These are phyloP conservation scores for Dothidotthia symphoricarpi DNA, from an alignment of 2,329 filamentous ascomycete species.

Conservation along the genomic window DNA sequence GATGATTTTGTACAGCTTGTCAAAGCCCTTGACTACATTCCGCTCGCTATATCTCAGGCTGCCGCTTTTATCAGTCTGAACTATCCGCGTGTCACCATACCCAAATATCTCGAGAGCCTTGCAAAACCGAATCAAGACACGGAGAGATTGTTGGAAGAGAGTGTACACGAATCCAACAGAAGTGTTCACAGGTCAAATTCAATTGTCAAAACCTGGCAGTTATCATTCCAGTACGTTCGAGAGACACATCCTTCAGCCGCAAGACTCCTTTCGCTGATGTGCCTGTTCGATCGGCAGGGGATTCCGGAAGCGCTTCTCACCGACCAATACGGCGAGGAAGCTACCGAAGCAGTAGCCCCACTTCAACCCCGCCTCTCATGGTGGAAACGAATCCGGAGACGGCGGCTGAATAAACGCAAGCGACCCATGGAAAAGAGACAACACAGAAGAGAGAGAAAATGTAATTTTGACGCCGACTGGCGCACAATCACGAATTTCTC, in stretches of 20 bases:
- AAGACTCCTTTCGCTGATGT: slow-evolving; percentile 44
- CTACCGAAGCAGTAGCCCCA: background rate
- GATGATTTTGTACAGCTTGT: slow-evolving; percentile 4
- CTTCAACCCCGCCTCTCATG: too few species aligned
- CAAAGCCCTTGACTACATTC: slow-evolving; percentile 6
- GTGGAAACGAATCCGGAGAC: too few species aligned
- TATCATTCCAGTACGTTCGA: slow-evolving; percentile 39
- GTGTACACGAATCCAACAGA: slow-evolving; percentile 1
- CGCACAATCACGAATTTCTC: slow-evolving; percentile 15
- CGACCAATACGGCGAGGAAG: background rate
- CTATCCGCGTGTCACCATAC: slow-evolving; percentile 4
- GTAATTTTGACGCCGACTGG: slow-evolving; percentile 20
- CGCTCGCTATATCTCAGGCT: slow-evolving; percentile 7
- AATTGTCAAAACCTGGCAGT: slow-evolving; percentile 40
- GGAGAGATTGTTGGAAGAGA: background rate
- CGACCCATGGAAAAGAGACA: too few species aligned
- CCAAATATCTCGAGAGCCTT: background rate
- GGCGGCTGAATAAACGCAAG: too few species aligned
- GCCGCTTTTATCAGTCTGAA: slow-evolving; percentile 3
- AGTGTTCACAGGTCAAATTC: slow-evolving; percentile 9
- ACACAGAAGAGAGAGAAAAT: too few species aligned
- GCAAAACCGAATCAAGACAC: background rate
- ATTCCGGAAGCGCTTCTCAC: slow-evolving; percentile 25
- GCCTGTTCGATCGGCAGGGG: slow-evolving; percentile 15
- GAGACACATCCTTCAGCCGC: slow-evolving; percentile 33